A percentile compares a stretch with the other conserved stretches of the same genome.
Conservation (phyloP, 2,329 filamentous ascomycete genomes). For the Neonectria coccinea region DNA sequence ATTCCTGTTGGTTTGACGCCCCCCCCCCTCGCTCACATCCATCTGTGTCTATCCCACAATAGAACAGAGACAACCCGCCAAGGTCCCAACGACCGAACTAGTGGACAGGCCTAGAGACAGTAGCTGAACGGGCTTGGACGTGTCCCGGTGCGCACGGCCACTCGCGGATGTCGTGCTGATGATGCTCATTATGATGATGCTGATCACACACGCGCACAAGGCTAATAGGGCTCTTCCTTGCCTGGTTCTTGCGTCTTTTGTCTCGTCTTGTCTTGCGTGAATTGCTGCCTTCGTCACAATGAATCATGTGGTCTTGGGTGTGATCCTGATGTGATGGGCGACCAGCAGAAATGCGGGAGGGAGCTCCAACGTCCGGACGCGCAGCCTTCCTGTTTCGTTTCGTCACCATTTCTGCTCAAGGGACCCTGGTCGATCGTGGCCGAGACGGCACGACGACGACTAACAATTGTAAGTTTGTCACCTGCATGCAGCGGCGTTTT, state of each 20-base stretch:
- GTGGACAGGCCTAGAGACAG: not conserved
- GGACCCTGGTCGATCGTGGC: constrained; percentile 40
- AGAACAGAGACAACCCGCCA: not conserved
- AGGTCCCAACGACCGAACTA: not conserved
- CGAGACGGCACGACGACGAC: constrained; percentile 16
- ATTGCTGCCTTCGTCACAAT: not conserved
- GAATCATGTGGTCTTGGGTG: not conserved
- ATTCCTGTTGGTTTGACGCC: constrained; percentile 9
- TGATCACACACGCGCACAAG: constrained; percentile 10
- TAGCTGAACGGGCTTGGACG: not conserved
- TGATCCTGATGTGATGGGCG: not conserved
- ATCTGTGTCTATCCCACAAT: constrained; percentile 1
- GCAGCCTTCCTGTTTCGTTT: constrained; percentile 43
- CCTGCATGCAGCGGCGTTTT: not conserved
- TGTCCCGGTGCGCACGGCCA: constrained; percentile 20
- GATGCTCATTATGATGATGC: not conserved
- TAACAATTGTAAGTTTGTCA: constrained; percentile 7
- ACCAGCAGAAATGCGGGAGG: not conserved
- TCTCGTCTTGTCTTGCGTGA: not conserved
- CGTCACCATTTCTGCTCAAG: constrained; percentile 25
- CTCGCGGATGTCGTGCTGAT: constrained; percentile 27
- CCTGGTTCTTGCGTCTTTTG: constrained; percentile 3
- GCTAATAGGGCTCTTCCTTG: not conserved
- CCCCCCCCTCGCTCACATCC: not conserved
- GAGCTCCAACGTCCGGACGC: constrained; percentile 20